These are phyloP conservation scores for Phylloporus sp. DNA, from an alignment of 1,284 basidiomycete genomes.

Conservation along the genomic window DNA sequence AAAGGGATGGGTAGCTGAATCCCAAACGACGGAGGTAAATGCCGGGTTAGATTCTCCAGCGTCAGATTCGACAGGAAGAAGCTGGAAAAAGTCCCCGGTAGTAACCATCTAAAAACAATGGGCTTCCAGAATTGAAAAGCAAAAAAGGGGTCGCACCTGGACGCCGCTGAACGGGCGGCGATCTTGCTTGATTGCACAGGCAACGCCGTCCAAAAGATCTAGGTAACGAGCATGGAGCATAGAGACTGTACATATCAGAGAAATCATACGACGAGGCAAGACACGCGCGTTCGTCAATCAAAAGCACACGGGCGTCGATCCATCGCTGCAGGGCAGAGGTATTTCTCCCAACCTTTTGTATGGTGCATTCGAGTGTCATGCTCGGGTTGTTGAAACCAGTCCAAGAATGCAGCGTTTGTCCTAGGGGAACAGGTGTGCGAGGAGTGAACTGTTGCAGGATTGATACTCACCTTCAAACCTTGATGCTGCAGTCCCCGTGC, in stretches of 20 bases:
- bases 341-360: neutral
- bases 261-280: too few species aligned
- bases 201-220: too few species aligned
- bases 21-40: neutral
- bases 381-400: neutral
- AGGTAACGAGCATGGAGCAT: too few species aligned
- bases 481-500: neutral
- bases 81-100: neutral
- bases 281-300: neutral
- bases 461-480: neutral
- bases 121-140: neutral
- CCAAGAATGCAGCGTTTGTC: constrained; percentile 6
- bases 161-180: neutral
- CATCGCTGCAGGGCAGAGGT: neutral
- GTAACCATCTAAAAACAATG: neutral
- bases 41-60: neutral
- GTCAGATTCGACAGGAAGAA: neutral
- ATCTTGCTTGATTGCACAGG: neutral
- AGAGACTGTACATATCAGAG: too few species aligned
- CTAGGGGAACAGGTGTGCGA: neutral
- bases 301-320: neutral
- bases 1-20: neutral
- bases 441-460: neutral
- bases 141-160: too few species aligned
- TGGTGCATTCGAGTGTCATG: neutral